Evolutionary conservation across 2,329 filamentous ascomycete genomes (phyloP).

Genomic region (Arthrobotrys conoides): DNA sequence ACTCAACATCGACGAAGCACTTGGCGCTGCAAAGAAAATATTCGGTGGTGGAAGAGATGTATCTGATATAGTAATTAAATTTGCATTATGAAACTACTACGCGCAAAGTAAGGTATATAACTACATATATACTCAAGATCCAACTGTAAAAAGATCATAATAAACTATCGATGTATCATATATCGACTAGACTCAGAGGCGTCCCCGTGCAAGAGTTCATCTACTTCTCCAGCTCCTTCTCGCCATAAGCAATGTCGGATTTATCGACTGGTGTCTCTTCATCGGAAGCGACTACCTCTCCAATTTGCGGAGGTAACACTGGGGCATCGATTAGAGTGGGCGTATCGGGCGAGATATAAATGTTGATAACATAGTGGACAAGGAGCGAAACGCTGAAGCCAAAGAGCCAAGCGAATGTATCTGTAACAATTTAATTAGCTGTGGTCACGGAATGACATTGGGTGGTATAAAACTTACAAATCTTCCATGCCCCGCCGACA

Average conservation of each 20-base stretch:
- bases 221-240: constrained; percentile 56
- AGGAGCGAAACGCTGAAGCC: constrained; percentile 66
- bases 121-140: too few relatives aligned
- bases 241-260: constrained; percentile 32
- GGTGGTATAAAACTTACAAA: constrained; percentile 52
- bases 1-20: too few relatives aligned
- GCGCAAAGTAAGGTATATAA: not conserved
- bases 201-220: not conserved
- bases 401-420: constrained; percentile 68
- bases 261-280: constrained; percentile 51
- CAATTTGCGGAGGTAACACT: constrained; percentile 56
- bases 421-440: constrained; percentile 64
- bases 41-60: too few relatives aligned
- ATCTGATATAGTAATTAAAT: not conserved
- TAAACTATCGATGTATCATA: not conserved
- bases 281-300: constrained; percentile 58
- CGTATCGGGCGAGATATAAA: constrained; percentile 66
- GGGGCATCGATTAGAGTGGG: constrained; percentile 50
- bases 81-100: constrained; percentile 1
- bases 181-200: not conserved
- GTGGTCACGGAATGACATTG: constrained; percentile 5
- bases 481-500: constrained; percentile 67
- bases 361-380: constrained; percentile 67
- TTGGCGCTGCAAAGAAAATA: too few relatives aligned
- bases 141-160: not conserved